Conservation (phyloP, 2,329 filamentous ascomycete species). For the Helotiales sp. region DNA sequence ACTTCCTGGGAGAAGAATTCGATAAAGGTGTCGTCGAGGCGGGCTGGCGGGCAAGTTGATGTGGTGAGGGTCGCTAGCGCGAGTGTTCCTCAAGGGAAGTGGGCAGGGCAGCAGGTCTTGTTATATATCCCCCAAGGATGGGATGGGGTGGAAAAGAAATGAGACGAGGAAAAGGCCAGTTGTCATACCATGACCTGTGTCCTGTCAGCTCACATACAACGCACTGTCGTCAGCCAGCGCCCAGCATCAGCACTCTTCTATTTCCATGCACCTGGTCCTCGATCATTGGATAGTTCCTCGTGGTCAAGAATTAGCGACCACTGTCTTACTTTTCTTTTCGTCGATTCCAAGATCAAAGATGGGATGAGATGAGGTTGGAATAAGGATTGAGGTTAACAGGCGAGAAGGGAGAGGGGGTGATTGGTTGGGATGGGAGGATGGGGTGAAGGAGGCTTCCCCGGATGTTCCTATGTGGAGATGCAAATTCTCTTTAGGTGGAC, state of each 20-base stretch:
- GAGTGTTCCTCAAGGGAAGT: neutral
- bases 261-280: neutral
- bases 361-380: neutral
- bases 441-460: neutral
- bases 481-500: neutral
- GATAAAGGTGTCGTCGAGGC: neutral
- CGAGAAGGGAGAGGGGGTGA: no score
- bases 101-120: neutral
- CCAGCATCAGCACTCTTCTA: no score
- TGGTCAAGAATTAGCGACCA: neutral
- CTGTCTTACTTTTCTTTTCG: neutral
- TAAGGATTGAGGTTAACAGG: no score
- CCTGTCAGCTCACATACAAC: neutral
- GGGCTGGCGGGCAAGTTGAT: neutral
- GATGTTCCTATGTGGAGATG: neutral
- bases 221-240: slow-evolving; percentile 1
- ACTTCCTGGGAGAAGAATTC: neutral
- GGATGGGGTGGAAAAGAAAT: neutral
- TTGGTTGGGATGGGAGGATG: no score
- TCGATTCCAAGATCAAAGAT: neutral
- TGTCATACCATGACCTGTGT: neutral
- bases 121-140: neutral
- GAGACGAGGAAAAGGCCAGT: neutral
- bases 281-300: neutral
- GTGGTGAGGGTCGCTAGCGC: neutral